Evolutionary conservation across 2,329 filamentous ascomycete genomes (phyloP), one percentile per base, ranked within the genome.

Genomic region (Colletotrichum sp.): DNA sequence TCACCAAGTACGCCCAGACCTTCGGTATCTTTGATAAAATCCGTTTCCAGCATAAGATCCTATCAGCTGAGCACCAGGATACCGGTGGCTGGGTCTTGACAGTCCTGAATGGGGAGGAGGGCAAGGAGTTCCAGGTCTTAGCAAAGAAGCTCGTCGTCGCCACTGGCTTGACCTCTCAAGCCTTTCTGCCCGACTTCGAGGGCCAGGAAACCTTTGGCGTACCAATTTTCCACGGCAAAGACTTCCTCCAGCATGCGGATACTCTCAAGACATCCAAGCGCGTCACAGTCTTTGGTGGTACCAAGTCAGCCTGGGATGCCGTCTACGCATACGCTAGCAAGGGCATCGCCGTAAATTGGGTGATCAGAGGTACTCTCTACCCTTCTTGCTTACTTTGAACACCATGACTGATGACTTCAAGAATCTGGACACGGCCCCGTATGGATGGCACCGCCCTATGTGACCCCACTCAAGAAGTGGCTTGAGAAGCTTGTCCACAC

Each of bases 381-480:
- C 18, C 21, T 6, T n/a, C 2, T 3, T 52, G 10, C n/a, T 52
- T n/a, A 8, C 12, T 57, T 8, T 13, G 8, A 12, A 13, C 8
- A 9, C 21, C 55, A 12, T n/a, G 16, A 9, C 49, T 39, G 2
- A 68, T 12, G 10, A 12, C 5, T 5, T 66, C 0, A 52, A 85
- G 84, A 81, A 36, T 87, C 84, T 32, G 91, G 92, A 4, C 89
- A 90, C 74, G 92, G 92, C 0, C 91, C 92, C 0, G 85, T 87
- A 0, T 94, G 87, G 87, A 87, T 94, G 82, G 83, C 90, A 0
- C 90, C 90, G 2, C 83, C 90, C 2, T 92, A 91, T 71, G 92
- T 95, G 18, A 94, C 93, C 2, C 92, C 93, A 0, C 81, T 94
- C n/a, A 93, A 93, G 81, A 89, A 89, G 74, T 92, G 91, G 89